These are phyloP conservation scores for Ajuga chamaepitys DNA, from an alignment of 257 asterid genomes.

Conservation along the genomic window DNA sequence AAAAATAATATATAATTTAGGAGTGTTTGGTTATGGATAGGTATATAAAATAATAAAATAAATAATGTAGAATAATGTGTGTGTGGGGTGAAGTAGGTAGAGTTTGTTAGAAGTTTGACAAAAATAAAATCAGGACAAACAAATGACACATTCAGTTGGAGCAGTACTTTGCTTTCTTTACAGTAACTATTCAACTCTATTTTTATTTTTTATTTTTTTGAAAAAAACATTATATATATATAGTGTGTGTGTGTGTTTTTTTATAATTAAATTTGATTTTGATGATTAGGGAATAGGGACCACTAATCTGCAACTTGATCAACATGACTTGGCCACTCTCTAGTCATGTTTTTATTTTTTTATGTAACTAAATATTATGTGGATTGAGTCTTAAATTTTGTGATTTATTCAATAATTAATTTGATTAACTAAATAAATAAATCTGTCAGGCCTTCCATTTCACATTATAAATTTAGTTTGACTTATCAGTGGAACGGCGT, in stretches of 20 bases:
- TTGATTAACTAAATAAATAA: background rate
- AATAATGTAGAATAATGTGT: background rate
- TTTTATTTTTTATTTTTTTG: background rate
- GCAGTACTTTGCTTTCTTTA: constrained; percentile 2
- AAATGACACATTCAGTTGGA: constrained; percentile 12
- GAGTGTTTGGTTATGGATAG: too few relatives aligned
- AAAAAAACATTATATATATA: too few relatives aligned
- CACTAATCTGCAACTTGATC: constrained; percentile 10
- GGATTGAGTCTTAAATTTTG: background rate
- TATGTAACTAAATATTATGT: background rate
- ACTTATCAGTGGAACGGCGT: too few relatives aligned
- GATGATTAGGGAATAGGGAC: constrained; percentile 10
- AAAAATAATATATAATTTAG: too few relatives aligned
- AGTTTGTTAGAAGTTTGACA: constrained; percentile 16
- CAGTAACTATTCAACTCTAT: background rate
- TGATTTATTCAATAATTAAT: background rate
- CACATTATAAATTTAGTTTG: too few relatives aligned
- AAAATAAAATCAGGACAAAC: constrained; percentile 19
- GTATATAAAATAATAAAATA: too few relatives aligned
- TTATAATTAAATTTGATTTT: background rate
- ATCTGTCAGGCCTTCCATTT: too few relatives aligned
- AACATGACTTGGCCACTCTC: constrained; percentile 8
- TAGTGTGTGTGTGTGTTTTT: too few relatives aligned
- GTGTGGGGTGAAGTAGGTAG: constrained; percentile 14
- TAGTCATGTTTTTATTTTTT: background rate